Evolutionary conservation across 768 basidiomycete species (phyloP).

Genomic region (Russula lepida): DNA sequence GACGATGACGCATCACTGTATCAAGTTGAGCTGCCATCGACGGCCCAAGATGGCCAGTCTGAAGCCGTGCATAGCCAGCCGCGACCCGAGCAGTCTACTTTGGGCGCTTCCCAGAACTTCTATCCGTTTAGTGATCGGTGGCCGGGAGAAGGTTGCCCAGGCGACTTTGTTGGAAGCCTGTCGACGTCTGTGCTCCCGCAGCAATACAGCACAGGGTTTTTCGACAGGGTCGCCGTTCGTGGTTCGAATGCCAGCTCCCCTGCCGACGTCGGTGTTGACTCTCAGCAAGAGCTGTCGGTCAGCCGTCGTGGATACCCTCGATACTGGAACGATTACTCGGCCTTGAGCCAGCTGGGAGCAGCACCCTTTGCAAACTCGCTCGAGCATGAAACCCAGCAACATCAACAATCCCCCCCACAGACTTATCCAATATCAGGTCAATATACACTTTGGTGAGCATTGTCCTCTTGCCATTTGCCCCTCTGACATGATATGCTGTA

Average conservation of each 20-base stretch:
- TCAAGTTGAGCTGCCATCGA: constrained; percentile 1
- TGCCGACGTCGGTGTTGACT: background rate
- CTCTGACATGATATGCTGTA: background rate
- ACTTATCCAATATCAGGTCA: constrained; percentile 16
- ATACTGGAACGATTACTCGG: constrained; percentile 32
- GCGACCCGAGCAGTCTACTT: constrained; percentile 6
- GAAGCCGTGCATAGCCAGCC: constrained; percentile 21
- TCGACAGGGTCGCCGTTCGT: constrained; percentile 36
- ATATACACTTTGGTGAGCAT: constrained; percentile 17
- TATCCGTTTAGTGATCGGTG: constrained; percentile 40
- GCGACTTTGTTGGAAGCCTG: constrained; percentile 37
- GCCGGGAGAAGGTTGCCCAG: constrained; percentile 27
- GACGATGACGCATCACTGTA: constrained; percentile 20
- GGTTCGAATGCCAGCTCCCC: background rate
- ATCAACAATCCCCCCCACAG: constrained; percentile 10
- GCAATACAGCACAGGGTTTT: constrained; percentile 64
- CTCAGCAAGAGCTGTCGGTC: constrained; percentile 3
- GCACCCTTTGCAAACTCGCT: constrained; percentile 24
- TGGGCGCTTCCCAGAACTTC: constrained; percentile 20
- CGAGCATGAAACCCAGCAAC: constrained; percentile 9
- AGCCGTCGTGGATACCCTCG: constrained; percentile 27
- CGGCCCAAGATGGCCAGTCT: background rate
- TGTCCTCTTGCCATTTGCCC: background rate
- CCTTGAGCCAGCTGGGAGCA: constrained; percentile 29
- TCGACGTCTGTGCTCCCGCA: constrained; percentile 71